These are phyloP conservation scores for Penicillium sp. DNA, from an alignment of 2,329 filamentous ascomycete species.

Conservation along the genomic window DNA sequence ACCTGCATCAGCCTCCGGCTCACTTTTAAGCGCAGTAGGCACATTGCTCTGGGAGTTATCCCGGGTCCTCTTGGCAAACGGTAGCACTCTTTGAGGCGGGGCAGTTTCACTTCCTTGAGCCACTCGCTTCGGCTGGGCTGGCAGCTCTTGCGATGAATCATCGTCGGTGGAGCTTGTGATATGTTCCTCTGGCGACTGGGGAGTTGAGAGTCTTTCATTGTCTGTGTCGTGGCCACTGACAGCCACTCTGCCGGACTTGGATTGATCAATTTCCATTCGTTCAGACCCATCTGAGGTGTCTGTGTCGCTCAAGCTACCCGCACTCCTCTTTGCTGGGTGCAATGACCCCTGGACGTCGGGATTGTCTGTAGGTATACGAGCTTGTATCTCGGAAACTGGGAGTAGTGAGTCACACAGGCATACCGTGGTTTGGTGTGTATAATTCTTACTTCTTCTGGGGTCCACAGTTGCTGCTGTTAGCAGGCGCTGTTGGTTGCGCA, in stretches of 20 bases:
- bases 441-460: slow-evolving; percentile 33
- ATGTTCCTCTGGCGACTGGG: slow-evolving; percentile 37
- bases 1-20: slow-evolving; percentile 30
- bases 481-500: slow-evolving; percentile 61
- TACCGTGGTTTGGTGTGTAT: not conserved
- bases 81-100: slow-evolving; percentile 44
- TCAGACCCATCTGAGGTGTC: slow-evolving; percentile 40
- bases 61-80: slow-evolving; percentile 34
- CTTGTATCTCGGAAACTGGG: slow-evolving; percentile 31
- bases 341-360: slow-evolving; percentile 16
- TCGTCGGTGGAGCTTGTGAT: slow-evolving; percentile 34
- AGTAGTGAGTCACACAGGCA: not conserved
- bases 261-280: slow-evolving; percentile 37
- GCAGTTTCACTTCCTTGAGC: slow-evolving; percentile 5
- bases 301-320: slow-evolving; percentile 18
- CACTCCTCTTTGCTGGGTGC: slow-evolving; percentile 31
- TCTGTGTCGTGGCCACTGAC: slow-evolving; percentile 27
- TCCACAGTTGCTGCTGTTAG: slow-evolving; percentile 53
- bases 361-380: slow-evolving; percentile 13
- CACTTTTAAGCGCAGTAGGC: slow-evolving; percentile 10
- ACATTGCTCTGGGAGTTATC: slow-evolving; percentile 4
- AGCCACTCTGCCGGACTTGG: slow-evolving; percentile 7
- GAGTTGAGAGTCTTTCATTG: slow-evolving; percentile 29
- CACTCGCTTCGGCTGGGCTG: not conserved
- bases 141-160: slow-evolving; percentile 13